Evolutionary conservation across 2,329 filamentous ascomycete genomes (phyloP).

Genomic region (Botryosphaeria dothidea): DNA sequence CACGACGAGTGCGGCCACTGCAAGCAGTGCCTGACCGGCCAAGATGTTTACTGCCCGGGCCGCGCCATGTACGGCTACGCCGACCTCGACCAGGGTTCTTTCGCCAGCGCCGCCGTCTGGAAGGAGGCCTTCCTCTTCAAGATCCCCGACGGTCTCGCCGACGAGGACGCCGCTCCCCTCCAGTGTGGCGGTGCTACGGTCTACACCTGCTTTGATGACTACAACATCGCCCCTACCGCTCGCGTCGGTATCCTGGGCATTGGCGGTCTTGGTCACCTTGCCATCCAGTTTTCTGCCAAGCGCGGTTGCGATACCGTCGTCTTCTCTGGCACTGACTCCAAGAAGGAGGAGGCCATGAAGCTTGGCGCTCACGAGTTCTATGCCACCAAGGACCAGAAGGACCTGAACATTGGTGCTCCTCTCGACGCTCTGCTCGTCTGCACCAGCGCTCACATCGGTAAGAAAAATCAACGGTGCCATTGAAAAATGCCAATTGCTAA

Average conservation of each 20-base stretch:
- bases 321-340: conserved; percentile 65
- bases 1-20: conserved; percentile 48
- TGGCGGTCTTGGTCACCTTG: conserved; percentile 68
- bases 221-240: conserved; percentile 47
- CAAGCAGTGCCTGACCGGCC: conserved; percentile 45
- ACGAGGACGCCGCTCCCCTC: conserved; percentile 50
- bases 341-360: conserved; percentile 65
- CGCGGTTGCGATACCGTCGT: conserved; percentile 76
- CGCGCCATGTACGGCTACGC: conserved; percentile 40
- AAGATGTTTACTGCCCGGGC: conserved; percentile 39
- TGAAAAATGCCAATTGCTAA: not conserved
- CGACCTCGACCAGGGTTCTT: conserved; percentile 50
- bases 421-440: conserved; percentile 50
- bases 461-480: not conserved
- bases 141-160: conserved; percentile 46
- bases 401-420: conserved; percentile 38
- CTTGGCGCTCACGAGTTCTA: conserved; percentile 66
- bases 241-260: conserved; percentile 70
- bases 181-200: conserved; percentile 55
- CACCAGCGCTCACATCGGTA: conserved; percentile 43
- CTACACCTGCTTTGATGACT: conserved; percentile 49
- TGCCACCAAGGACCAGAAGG: conserved; percentile 45
- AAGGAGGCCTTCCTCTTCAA: conserved; percentile 49
- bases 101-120: conserved; percentile 50
- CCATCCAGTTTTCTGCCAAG: conserved; percentile 71